A percentile compares a stretch with the other conserved stretches of the same genome.
Conservation (phyloP, 2,329 filamentous ascomycete species). For the Microdochium paspali region DNA sequence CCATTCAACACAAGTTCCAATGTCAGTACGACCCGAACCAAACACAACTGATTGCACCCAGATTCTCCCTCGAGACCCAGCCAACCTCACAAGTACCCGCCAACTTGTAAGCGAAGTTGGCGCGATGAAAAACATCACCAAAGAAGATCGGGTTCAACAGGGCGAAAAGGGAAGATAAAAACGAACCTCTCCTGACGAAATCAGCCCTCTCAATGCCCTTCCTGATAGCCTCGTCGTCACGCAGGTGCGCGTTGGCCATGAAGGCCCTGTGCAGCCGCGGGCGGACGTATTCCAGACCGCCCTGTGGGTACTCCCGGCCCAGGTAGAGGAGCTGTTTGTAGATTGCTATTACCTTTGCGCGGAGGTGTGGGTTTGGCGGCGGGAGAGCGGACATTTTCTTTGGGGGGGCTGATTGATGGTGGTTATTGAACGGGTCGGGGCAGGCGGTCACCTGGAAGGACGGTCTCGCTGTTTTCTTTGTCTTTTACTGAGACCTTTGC, state of each 20-base stretch:
- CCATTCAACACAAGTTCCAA: constrained; percentile 1
- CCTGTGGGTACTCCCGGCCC: constrained; percentile 78
- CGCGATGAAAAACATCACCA: no score
- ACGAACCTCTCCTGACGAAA: constrained; percentile 82
- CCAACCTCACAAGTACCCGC: no score
- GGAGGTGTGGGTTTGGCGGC: constrained; percentile 45
- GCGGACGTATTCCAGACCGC: constrained; percentile 68
- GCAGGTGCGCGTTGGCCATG: constrained; percentile 59
- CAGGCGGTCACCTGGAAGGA: no score
- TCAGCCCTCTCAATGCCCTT: constrained; percentile 69
- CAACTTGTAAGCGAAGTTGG: no score
- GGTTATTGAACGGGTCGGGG: no score
- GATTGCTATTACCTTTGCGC: constrained; percentile 70
- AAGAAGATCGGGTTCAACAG: no score
- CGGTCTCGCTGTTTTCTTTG: no score
- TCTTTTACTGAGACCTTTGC: no score
- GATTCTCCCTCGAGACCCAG: no score
- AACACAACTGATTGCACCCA: not conserved
- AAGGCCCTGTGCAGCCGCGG: constrained; percentile 79
- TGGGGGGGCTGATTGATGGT: no score
- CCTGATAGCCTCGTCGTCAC: constrained; percentile 65
- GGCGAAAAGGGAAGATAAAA: constrained; percentile 4
- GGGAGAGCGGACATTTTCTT: no score
- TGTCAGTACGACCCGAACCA: not conserved
- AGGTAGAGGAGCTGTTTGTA: constrained; percentile 90